These are phyloP conservation scores for Apiotrichum sp. DNA, from an alignment of 1,284 basidiomycete species.

Conservation along the genomic window DNA sequence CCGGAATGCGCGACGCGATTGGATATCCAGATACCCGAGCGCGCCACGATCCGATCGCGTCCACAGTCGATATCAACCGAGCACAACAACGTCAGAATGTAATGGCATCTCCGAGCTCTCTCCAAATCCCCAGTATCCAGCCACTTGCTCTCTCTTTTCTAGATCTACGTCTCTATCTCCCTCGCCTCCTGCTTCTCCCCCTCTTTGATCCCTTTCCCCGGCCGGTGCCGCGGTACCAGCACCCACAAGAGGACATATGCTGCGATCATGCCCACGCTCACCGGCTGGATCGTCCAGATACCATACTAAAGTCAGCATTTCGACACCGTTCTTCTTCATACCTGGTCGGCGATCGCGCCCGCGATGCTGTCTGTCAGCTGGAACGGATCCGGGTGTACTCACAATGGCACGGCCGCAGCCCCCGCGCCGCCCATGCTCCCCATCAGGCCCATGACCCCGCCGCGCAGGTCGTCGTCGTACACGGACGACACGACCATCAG, in stretches of 20 bases:
- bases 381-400: not conserved
- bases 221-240: conserved; percentile 1
- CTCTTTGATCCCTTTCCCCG: not conserved
- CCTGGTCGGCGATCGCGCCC: conserved; percentile 12
- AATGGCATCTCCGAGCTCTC: too few relatives aligned
- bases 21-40: too few relatives aligned
- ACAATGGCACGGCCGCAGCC: conserved; percentile 57
- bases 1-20: too few relatives aligned
- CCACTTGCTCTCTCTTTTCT: too few relatives aligned
- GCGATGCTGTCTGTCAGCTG: conserved; percentile 3
- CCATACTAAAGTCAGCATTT: conserved; percentile 1
- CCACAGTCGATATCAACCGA: too few relatives aligned
- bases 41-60: too few relatives aligned
- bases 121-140: too few relatives aligned
- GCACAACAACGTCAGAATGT: too few relatives aligned
- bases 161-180: too few relatives aligned
- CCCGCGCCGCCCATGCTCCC: conserved; percentile 59
- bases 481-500: conserved; percentile 57
- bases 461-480: conserved; percentile 57
- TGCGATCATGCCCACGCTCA: conserved; percentile 13
- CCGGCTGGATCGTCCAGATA: conserved; percentile 17
- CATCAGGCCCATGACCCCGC: conserved; percentile 56
- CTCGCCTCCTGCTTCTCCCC: not conserved
- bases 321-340: not conserved
- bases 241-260: conserved; percentile 8